Evolutionary conservation across 495 filamentous ascomycete species (phyloP).

Genomic region (Hypoxylon intermedium): DNA sequence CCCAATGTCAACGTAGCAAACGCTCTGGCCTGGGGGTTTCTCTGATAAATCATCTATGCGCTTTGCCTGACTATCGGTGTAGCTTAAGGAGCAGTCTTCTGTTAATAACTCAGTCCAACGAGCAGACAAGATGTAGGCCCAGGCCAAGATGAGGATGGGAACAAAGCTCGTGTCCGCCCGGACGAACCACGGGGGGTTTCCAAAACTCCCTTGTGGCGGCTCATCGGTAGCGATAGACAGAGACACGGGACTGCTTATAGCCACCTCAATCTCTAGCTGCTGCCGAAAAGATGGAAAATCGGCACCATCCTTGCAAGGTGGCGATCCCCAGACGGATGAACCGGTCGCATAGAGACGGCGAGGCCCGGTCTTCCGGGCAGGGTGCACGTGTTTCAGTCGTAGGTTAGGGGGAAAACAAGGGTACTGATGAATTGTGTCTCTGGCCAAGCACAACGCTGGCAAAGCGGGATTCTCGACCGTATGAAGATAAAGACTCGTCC

Average conservation of each 20-base stretch:
- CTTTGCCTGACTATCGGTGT: conserved; percentile 18
- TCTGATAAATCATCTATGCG: background rate
- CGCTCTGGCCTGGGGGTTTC: background rate
- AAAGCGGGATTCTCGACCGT: background rate
- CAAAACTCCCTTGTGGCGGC: background rate
- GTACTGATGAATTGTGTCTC: background rate
- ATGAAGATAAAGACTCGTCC: background rate
- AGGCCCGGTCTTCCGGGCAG: background rate
- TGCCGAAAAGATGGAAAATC: background rate
- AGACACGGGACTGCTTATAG: background rate
- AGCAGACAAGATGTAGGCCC: conserved; percentile 35
- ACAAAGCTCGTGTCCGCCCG: conserved; percentile 44
- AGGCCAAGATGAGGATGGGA: conserved; percentile 40
- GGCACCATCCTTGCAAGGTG: background rate
- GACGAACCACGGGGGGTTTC: background rate
- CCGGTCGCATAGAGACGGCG: background rate
- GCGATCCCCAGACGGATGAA: background rate
- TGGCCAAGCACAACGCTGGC: background rate
- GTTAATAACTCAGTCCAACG: conserved; percentile 30
- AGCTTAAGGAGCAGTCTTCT: conserved; percentile 5
- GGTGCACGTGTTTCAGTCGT: background rate
- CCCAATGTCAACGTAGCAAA: conserved; percentile 29
- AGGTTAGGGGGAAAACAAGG: background rate
- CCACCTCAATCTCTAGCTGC: background rate
- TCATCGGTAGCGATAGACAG: background rate